Conservation (phyloP, 768 basidiomycete species). For the Baorangia bicolor region DNA sequence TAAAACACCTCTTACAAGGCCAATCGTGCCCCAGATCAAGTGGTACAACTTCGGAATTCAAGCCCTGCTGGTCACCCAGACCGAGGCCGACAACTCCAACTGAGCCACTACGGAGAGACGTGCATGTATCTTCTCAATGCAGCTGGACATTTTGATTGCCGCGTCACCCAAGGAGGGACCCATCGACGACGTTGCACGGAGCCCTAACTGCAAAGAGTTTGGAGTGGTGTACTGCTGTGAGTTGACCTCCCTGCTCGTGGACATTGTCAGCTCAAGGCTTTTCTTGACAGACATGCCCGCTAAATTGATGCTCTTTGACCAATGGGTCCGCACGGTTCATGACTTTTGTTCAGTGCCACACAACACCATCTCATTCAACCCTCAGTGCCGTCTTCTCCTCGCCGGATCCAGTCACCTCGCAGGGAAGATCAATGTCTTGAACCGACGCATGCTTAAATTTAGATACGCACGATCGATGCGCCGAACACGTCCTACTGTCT, state of each 20-base stretch:
- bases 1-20: constrained; percentile 96
- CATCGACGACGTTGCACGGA: constrained; percentile 96
- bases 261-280: not conserved
- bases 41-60: constrained; percentile 96
- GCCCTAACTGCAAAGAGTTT: constrained; percentile 95
- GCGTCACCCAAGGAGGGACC: constrained; percentile 92
- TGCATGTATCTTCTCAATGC: constrained; percentile 90
- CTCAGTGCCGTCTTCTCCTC: constrained; percentile 84
- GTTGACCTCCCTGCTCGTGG: constrained; percentile 32
- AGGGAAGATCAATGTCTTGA: constrained; percentile 90
- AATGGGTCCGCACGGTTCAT: constrained; percentile 81
- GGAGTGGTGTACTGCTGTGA: constrained; percentile 94
- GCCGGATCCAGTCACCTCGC: constrained; percentile 98
- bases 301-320: constrained; percentile 88
- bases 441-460: constrained; percentile 81
- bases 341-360: constrained; percentile 89
- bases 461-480: constrained; percentile 78
- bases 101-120: constrained; percentile 98
- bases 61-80: constrained; percentile 88
- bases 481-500: constrained; percentile 91
- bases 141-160: constrained; percentile 90
- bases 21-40: constrained; percentile 87
- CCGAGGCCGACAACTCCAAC: constrained; percentile 95
- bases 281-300: constrained; percentile 82
- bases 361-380: constrained; percentile 94